Evolutionary conservation across 2,329 filamentous ascomycete species (phyloP), one percentile per base, ranked within the genome.

Genomic region (Simplicillium aogashimaense): DNA sequence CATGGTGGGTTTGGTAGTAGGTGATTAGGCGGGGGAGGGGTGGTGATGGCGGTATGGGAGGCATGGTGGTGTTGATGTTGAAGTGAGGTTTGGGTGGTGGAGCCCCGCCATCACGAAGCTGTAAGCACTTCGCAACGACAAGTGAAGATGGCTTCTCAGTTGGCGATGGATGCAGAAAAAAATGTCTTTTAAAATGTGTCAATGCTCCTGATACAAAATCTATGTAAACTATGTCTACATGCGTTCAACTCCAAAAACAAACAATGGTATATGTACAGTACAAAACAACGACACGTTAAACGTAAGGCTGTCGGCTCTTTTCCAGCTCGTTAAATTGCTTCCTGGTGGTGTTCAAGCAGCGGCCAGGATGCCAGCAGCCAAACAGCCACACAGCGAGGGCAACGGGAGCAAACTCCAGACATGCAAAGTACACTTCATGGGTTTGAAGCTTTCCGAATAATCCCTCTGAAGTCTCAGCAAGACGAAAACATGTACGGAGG

Each of bases 1-100:
- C 61, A 52, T 76, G 72, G 28, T 72, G 72, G 1, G 73, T 76
- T 52, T 76, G 72, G 54, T 70, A 71, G 57, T 74, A 74, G 36
- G 66, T 59, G 30, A 74, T 65, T 25, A 75, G 59, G 14, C 70
- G 67, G 38, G 64, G 70, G 18, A 67, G 57, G n/a, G 55, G 48
- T 11, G 46, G 47, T 10, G 53, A 41, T 2, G 44, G 46, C 1
- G 55, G 55, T 8, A 60, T 47, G 37, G 57, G 58, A 35, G 57
- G 54, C 58, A 62, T 59, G n/a, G 20, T 34, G 36, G 40, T 35
- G 30, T 11, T 35, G 7, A 13, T 33, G 31, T 15, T 39, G 11
- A 14, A 15, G 14, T 16, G 15, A 16, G 32, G 15, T 33, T 34
- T 17, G 28, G 11, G 14, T 17, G 10, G 14, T 37, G 39, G 18